Base-by-base conservation (phyloP, 2,329 filamentous ascomycete genomes). In the Ascochyta rabiei region DNA sequence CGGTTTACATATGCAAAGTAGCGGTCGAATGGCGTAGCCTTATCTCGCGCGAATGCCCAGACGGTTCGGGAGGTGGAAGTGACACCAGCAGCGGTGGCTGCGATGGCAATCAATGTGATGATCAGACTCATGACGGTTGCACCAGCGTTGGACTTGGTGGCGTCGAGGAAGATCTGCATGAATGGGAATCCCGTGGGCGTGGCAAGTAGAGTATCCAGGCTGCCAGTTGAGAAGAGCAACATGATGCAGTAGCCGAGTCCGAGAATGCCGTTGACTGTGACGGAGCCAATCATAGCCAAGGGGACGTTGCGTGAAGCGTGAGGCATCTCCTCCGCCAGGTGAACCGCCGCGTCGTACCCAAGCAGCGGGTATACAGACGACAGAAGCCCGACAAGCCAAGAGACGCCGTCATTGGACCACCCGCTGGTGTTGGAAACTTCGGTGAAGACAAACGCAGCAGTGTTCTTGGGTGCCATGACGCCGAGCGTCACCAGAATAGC, bases 131-230 rank as follows among this genome's bases (percentile, higher is more conserved):
- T 77, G 12, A 77, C 71, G 12, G 77, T 79, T 3, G 80, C 77
- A 1, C 77, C 77, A 4, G 46, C 54, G 4, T 10, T 18, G 15
- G 67, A 69, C 10, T 40, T 38, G 10, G 63, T 66, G 1, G 63
- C 61, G 26, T 65, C 47, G 15, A 56, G 46, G 53, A 84, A 81
- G 42, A 81, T 77, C 48, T 82, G 76, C 54, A 85, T 81, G 59
- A 83, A 81, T 0, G 62, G 63, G 30, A 60, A 56, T 8, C 79
- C 79, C 0, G 75, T 79, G 0, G 73, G 69, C 0, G 77, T 78
- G 0, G 68, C 42, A 2, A 81, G 68, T 3, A 81, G 62, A 0
- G 64, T 60, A 0, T 77, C 64, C 1, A 81, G 67, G 18, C 74
- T 65, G 0, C 77, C 77, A 0, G 79, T 72, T 1, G 72, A 77